These are phyloP conservation scores for Diplocarpon mali DNA, from an alignment of 2,329 filamentous ascomycete genomes.

Conservation along the genomic window DNA sequence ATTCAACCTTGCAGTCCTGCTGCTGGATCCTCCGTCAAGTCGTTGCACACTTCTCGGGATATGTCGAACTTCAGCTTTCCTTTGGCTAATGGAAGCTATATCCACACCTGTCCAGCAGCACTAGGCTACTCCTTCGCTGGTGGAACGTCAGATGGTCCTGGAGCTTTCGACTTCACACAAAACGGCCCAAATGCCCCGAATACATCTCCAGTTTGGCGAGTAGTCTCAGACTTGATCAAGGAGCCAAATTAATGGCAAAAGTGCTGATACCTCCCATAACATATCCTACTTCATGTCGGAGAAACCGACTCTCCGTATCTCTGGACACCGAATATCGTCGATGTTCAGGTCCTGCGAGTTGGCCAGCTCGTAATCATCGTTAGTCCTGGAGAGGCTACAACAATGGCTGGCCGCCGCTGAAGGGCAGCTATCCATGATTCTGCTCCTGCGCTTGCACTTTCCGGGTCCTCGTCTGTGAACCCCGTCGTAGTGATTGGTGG, in stretches of 20 bases:
- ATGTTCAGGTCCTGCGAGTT: conserved; percentile 74
- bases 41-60: conserved; percentile 78
- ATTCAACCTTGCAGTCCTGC: too few relatives aligned
- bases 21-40: conserved; percentile 56
- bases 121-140: conserved; percentile 89
- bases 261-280: conserved; percentile 70
- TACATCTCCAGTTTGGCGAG: conserved; percentile 57
- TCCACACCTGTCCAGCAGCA: conserved; percentile 72
- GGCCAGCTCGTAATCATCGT: conserved; percentile 79
- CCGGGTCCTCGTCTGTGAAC: conserved; percentile 31
- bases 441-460: conserved; percentile 31
- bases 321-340: conserved; percentile 87
- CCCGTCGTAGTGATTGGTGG: conserved; percentile 78
- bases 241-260: conserved; percentile 58
- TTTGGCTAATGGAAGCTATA: conserved; percentile 59
- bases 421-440: conserved; percentile 55
- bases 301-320: conserved; percentile 66
- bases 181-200: conserved; percentile 64
- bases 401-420: conserved; percentile 87
- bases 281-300: conserved; percentile 80
- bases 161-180: conserved; percentile 88
- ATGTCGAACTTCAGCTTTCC: conserved; percentile 66
- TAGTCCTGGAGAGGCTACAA: conserved; percentile 78
- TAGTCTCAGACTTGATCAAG: conserved; percentile 64
- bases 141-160: conserved; percentile 84